These are phyloP conservation scores for Rhizopus delemar DNA, from an alignment of 371 early-diverging fungal species.

Conservation along the genomic window DNA sequence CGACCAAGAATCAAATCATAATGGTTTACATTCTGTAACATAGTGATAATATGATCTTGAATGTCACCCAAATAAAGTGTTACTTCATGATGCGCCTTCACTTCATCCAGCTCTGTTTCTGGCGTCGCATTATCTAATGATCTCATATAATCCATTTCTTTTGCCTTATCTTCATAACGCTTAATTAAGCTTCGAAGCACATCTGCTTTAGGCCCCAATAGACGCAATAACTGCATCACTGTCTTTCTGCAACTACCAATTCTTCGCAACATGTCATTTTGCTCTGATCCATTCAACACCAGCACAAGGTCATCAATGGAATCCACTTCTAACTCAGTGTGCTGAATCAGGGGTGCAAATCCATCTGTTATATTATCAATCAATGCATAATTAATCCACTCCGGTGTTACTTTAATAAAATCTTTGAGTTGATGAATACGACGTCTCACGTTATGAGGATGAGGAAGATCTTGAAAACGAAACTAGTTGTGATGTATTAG, in stretches of 20 bases:
- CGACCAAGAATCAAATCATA: constrained; percentile 89
- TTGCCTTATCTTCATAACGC: constrained; percentile 56
- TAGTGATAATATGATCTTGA: constrained; percentile 94
- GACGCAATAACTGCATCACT: constrained; percentile 76
- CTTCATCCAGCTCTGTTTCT: constrained; percentile 18
- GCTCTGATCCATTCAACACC: constrained; percentile 72
- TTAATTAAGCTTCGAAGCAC: constrained; percentile 73
- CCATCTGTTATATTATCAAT: constrained; percentile 86
- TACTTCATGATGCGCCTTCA: constrained; percentile 52
- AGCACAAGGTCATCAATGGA: constrained; percentile 89
- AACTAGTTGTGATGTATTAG: constrained; percentile 35
- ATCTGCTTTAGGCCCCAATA: constrained; percentile 81
- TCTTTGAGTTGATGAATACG: constrained; percentile 67
- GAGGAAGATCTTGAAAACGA: constrained; percentile 62
- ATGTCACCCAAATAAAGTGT: constrained; percentile 88
- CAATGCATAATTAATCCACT: constrained; percentile 91
- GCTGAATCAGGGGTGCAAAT: constrained; percentile 78
- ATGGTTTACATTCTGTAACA: constrained; percentile 89
- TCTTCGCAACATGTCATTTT: constrained; percentile 84
- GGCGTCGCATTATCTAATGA: not conserved
- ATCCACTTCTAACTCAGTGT: constrained; percentile 86
- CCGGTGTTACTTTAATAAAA: constrained; percentile 65
- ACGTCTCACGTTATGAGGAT: constrained; percentile 63
- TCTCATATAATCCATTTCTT: constrained; percentile 32
- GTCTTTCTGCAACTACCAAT: constrained; percentile 84